Evolutionary conservation across 345 rosid species (phyloP), one percentile per base, ranked within the genome.

Genomic region (Bruguiera parviflora): DNA sequence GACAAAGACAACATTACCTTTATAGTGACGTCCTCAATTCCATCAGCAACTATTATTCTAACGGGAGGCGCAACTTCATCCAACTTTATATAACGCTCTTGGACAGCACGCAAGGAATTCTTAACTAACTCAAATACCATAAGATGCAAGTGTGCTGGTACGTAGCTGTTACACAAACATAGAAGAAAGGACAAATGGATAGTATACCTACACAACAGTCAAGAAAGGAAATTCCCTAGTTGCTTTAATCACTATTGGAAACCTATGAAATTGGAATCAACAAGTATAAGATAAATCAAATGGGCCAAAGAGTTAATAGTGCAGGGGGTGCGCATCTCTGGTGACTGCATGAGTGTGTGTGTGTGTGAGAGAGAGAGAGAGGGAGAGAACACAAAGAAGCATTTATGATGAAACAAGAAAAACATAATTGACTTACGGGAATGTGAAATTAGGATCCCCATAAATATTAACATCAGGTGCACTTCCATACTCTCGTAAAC

Each of bases 71-170:
- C 82, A 76, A 84, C 84, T 83, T 80, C 85, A 68, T 95, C 97
- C 0, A 87, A 88, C 76, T 92, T 92, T 86, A 88, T 68, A 59
- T 25, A 84, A 68, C 83, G 78, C 79, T 95, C 97, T 82, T 95
- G 96, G 58, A 92, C 96, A 73, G 94, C 94, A 61, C 92, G 96
- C 61, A 95, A 75, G 24, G 94, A 90, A 83, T 95, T 95, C 87
- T 92, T 92, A 61, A 95, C 98, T 84, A 92, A 76, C 86, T 95
- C 99, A 72, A 85, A 92, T 55, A 88, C 89, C 98, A 95, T 95
- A 32, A 90, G 89, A 70, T 95, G 94, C 86, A 95, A 90, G 75
- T 90, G 98, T 22, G 92, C 64, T 21, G 94, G 98, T 52, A 92
- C 98, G 53, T 95, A 91, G 71, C 93, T 95, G 79, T 55, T 22